Conservation (phyloP, 805 yeast species). For the Starmerella roubikii region DNA sequence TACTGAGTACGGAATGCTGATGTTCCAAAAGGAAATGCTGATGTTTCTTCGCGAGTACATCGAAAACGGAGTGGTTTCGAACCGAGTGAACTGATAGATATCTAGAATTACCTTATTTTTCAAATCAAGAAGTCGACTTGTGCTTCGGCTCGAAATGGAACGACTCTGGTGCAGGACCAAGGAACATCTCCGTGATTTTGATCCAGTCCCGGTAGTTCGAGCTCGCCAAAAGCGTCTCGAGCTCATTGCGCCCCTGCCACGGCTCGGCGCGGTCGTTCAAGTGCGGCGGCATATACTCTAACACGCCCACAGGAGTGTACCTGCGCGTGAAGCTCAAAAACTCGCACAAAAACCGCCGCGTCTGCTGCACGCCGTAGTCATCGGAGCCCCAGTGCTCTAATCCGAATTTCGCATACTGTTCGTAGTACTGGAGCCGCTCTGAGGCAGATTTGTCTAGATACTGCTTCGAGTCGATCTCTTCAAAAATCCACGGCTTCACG, state of each 20-base stretch:
- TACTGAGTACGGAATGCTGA: slow-evolving; percentile 52
- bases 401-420: slow-evolving; percentile 61
- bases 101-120: background rate
- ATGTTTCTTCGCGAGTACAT: slow-evolving; percentile 44
- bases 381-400: slow-evolving; percentile 97
- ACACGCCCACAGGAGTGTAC: slow-evolving; percentile 84
- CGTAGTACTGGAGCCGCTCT: slow-evolving; percentile 69
- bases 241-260: slow-evolving; percentile 85
- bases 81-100: background rate
- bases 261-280: slow-evolving; percentile 87
- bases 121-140: slow-evolving; percentile 49
- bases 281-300: slow-evolving; percentile 77
- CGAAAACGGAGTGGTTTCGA: slow-evolving; percentile 44
- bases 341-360: slow-evolving; percentile 87
- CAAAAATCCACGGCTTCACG: slow-evolving; percentile 97
- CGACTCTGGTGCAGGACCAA: slow-evolving; percentile 66
- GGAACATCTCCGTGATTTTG: slow-evolving; percentile 84
- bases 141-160: slow-evolving; percentile 87
- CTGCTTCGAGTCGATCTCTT: slow-evolving; percentile 82
- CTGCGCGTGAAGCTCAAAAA: slow-evolving; percentile 88
- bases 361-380: slow-evolving; percentile 77
- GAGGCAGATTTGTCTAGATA: slow-evolving; percentile 80
- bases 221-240: slow-evolving; percentile 80
- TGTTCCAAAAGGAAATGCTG: slow-evolving; percentile 64
- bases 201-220: slow-evolving; percentile 88